Percentiles rank a stretch among this genome's conserved stretches.
These are phyloP conservation scores for Neurospora sp. DNA, from an alignment of 495 filamentous ascomycete species.

Conservation along the genomic window DNA sequence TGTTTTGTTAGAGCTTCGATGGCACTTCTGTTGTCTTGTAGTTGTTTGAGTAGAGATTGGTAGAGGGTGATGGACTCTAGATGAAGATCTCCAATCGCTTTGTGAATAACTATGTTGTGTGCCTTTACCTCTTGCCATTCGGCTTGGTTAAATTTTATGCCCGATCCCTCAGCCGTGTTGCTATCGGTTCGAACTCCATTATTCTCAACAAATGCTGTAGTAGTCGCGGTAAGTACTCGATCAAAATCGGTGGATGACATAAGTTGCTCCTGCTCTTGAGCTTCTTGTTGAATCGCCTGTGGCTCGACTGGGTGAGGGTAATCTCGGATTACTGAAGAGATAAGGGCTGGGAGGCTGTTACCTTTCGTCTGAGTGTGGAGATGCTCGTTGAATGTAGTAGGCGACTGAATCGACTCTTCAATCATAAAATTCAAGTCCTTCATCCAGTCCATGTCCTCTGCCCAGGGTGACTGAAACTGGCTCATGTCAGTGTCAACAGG, in stretches of 20 bases:
- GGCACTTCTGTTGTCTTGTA: not conserved
- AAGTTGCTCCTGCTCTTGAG: not conserved
- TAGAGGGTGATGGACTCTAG: not conserved
- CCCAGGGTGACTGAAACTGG: not conserved
- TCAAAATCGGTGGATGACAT: not conserved
- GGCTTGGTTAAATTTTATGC: not conserved
- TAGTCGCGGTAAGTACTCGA: not conserved
- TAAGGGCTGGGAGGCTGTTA: not conserved
- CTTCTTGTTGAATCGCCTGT: not conserved
- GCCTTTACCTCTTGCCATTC: not conserved
- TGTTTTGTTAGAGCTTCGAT: not conserved
- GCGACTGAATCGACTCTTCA: not conserved
- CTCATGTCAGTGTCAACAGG: not conserved
- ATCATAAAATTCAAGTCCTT: not conserved
- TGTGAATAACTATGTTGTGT: not conserved
- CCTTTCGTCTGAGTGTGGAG: not conserved
- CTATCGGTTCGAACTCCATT: not conserved
- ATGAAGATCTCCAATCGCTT: not conserved
- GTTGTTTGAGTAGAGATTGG: not conserved
- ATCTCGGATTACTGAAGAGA: not conserved
- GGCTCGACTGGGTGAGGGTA: not conserved
- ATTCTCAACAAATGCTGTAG: not conserved
- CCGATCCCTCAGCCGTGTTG: not conserved
- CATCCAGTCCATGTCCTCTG: not conserved
- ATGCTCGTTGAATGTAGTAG: not conserved